phyloP scores from a whole-genome alignment of 2,329 filamentous ascomycete species.

The Aureobasidium leucospermi region DNA sequence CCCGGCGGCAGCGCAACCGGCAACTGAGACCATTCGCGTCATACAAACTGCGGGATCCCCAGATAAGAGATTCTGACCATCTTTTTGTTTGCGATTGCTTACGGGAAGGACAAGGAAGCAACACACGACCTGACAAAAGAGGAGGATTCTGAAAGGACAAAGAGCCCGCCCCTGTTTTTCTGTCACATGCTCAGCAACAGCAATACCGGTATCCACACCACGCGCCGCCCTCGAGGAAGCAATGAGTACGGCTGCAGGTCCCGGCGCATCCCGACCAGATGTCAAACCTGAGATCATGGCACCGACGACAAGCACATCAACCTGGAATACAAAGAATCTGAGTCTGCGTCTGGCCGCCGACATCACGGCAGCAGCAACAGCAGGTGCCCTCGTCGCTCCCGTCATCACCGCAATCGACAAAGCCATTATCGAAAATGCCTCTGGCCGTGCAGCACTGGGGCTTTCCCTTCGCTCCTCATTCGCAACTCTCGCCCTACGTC shows the following conservation, averaged over 20 bases:
- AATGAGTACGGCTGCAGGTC: constrained; percentile 24
- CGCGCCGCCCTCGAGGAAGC: constrained; percentile 16
- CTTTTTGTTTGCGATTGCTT: neutral
- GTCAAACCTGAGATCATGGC: neutral
- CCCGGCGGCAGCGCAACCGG: neutral
- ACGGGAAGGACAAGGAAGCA: neutral
- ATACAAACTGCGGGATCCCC: neutral
- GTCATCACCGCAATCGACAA: constrained; percentile 83
- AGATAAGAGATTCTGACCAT: neutral
- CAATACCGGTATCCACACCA: neutral
- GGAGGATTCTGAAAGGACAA: neutral
- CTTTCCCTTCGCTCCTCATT: constrained; percentile 55
- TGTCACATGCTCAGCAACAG: constrained; percentile 1
- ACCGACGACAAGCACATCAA: constrained; percentile 1
- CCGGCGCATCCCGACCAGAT: constrained; percentile 15
- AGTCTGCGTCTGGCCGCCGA: constrained; percentile 61
- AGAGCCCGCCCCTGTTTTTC: neutral
- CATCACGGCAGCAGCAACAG: constrained; percentile 58
- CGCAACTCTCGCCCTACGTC: constrained; percentile 48
- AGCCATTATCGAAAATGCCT: constrained; percentile 80
- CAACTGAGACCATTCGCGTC: neutral
- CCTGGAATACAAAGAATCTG: constrained; percentile 72
- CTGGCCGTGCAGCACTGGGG: constrained; percentile 54
- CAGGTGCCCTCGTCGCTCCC: constrained; percentile 71
- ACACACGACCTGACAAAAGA: neutral